phyloP scores from a whole-genome alignment of 306 rosid species.

The Astragalus glycyphyllos region DNA sequence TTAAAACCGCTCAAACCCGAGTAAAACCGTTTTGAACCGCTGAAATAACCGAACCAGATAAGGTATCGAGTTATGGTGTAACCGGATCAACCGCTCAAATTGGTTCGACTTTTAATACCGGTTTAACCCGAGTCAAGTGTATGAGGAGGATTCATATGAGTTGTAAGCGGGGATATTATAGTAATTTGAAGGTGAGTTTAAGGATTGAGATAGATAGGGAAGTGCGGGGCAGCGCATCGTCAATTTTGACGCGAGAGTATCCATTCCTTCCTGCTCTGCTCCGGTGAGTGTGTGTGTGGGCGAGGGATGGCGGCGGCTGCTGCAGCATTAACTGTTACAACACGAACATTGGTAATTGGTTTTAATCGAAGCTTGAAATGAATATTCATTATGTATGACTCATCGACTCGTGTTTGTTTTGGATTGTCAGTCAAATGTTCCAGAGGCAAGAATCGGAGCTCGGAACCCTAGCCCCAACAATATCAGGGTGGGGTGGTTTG shows the following conservation, averaged over 20 bases:
- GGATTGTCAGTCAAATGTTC: constrained; percentile 35
- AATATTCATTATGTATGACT: not conserved
- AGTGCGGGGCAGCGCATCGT: not conserved
- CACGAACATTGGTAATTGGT: not conserved
- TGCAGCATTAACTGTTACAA: not conserved
- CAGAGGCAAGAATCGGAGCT: not conserved
- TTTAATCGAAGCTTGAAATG: not conserved
- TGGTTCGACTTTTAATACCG: too few relatives aligned
- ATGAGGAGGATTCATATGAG: too few relatives aligned
- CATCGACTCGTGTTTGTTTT: not conserved
- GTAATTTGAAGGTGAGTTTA: too few relatives aligned
- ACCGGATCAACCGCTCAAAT: too few relatives aligned
- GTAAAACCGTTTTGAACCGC: too few relatives aligned
- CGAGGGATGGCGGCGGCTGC: not conserved
- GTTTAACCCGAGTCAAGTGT: too few relatives aligned
- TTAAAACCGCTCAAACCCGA: too few relatives aligned
- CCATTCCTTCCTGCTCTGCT: too few relatives aligned
- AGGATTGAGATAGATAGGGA: not conserved
- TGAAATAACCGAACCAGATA: too few relatives aligned
- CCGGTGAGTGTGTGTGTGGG: not conserved
- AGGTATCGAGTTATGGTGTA: too few relatives aligned
- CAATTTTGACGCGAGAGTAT: not conserved
- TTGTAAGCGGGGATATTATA: too few relatives aligned
- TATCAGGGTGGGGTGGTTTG: not conserved
- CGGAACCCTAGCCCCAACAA: constrained; percentile 30